phyloP scores from a whole-genome alignment of 495 filamentous ascomycete genomes.

The Jackrogersella multiformis region DNA sequence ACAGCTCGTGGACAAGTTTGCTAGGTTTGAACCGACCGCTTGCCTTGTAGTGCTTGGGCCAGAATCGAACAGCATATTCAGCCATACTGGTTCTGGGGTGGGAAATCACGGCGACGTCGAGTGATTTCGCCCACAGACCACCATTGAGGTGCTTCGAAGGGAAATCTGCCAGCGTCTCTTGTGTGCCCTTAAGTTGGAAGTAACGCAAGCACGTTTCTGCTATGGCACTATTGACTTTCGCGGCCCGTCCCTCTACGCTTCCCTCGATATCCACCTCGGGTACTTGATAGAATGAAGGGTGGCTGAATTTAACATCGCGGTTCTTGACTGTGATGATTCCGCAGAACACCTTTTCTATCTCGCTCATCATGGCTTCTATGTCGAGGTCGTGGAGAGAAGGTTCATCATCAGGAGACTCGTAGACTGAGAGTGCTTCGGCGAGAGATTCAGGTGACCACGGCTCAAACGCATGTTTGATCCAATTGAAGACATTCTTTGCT shows the following conservation, averaged over 20 bases:
- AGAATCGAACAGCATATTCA: slow-evolving; percentile 20
- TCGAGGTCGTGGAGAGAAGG: slow-evolving; percentile 12
- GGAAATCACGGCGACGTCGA: background rate
- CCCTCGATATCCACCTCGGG: background rate
- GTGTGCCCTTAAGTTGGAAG: background rate
- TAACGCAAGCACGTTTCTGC: slow-evolving; percentile 13
- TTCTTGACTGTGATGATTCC: slow-evolving; percentile 25
- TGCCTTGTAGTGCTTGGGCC: slow-evolving; percentile 15
- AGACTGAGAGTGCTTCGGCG: slow-evolving; percentile 5
- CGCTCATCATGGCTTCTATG: background rate
- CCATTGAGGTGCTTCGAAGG: background rate
- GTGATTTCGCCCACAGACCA: background rate
- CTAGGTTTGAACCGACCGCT: background rate
- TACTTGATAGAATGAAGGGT: slow-evolving; percentile 3
- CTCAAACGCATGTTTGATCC: slow-evolving; percentile 26
- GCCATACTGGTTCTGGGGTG: background rate
- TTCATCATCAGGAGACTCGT: background rate
- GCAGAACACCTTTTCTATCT: slow-evolving; percentile 15
- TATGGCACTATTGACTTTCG: slow-evolving; percentile 8
- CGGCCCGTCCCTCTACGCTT: background rate
- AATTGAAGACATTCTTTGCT: slow-evolving; percentile 10
- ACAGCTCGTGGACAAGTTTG: slow-evolving; percentile 1
- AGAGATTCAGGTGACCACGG: slow-evolving; percentile 17
- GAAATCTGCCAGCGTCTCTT: background rate
- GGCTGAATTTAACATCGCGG: slow-evolving; percentile 26